These are phyloP conservation scores for Lentinula sp. DNA, from an alignment of 768 basidiomycete species.

Conservation along the genomic window DNA sequence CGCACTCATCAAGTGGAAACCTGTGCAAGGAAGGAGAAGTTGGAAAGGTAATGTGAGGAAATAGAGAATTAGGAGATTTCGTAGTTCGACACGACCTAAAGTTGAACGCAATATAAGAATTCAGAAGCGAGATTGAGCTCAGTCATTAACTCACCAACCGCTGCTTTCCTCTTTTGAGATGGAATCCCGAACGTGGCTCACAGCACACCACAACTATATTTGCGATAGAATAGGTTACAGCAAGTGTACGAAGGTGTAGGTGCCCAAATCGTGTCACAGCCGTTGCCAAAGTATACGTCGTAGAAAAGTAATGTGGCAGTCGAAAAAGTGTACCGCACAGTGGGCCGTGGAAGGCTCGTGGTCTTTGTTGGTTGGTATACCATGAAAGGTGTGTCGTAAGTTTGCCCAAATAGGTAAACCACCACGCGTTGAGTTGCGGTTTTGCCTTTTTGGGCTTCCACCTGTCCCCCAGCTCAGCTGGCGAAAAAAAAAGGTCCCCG, in stretches of 20 bases:
- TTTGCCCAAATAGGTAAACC: not conserved
- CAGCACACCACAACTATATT: slow-evolving; percentile 75
- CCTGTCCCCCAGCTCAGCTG: too few species aligned
- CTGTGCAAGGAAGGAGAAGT: slow-evolving; percentile 70
- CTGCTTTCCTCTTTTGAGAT: slow-evolving; percentile 70
- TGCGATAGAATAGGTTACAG: slow-evolving; percentile 94
- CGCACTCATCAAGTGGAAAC: too few species aligned
- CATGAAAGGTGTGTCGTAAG: too few species aligned
- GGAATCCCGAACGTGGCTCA: slow-evolving; percentile 36
- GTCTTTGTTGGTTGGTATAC: not conserved
- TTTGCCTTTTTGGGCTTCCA: too few species aligned
- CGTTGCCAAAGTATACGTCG: not conserved
- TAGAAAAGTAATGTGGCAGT: not conserved
- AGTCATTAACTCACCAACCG: slow-evolving; percentile 59
- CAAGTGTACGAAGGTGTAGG: slow-evolving; percentile 79
- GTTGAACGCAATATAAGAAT: not conserved
- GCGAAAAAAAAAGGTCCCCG: too few species aligned
- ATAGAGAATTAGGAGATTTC: slow-evolving; percentile 60
- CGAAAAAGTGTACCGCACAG: not conserved
- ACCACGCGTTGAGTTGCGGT: not conserved
- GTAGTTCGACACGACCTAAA: slow-evolving; percentile 67
- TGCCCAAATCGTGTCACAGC: slow-evolving; percentile 65
- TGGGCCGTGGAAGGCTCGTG: not conserved
- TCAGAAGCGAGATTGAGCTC: not conserved
- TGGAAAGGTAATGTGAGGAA: slow-evolving; percentile 71